Evolutionary conservation across 2,329 filamentous ascomycete genomes (phyloP).

Genomic region (Sphaerulina musiva): DNA sequence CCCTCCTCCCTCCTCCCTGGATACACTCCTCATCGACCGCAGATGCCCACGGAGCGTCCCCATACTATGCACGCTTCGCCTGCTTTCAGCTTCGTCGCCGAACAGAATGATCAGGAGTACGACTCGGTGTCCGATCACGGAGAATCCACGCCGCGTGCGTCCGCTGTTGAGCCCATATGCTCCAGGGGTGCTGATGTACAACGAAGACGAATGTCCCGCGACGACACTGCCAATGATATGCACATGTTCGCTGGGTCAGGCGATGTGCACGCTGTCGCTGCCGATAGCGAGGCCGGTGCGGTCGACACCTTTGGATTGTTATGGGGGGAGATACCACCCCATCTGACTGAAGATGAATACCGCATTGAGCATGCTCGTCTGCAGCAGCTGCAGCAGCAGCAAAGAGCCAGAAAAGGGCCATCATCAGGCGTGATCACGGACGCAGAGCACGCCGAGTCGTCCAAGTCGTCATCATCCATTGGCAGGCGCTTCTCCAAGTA

Average conservation of each 20-base stretch:
- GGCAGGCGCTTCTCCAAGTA: slow-evolving; percentile 14
- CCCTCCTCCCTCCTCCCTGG: background rate
- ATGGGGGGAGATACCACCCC: slow-evolving; percentile 3
- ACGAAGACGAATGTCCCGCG: slow-evolving; percentile 22
- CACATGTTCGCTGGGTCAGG: slow-evolving; percentile 15
- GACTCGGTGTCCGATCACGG: slow-evolving; percentile 14
- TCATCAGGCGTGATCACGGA: slow-evolving; percentile 3
- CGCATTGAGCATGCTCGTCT: background rate
- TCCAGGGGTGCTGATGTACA: background rate
- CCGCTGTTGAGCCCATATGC: slow-evolving; percentile 10
- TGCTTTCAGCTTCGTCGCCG: slow-evolving; percentile 11
- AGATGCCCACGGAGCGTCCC: slow-evolving; percentile 16
- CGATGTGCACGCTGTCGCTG: background rate
- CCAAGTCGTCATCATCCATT: slow-evolving; percentile 11
- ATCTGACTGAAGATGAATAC: slow-evolving; percentile 5
- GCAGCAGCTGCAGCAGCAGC: background rate
- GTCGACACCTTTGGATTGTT: background rate
- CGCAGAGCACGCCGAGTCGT: background rate
- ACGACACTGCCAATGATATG: slow-evolving; percentile 28
- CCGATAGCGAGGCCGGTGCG: background rate
- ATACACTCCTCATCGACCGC: slow-evolving; percentile 1
- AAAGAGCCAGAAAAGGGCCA: slow-evolving; percentile 2
- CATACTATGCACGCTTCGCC: slow-evolving; percentile 25
- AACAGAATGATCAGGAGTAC: slow-evolving; percentile 12
- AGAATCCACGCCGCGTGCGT: slow-evolving; percentile 18